A percentile compares a stretch with the other conserved stretches of the same genome.
Evolutionary conservation across 225 moss, liverwort and hornwort genomes (phyloP).

Genomic region (Neckera pumila): DNA sequence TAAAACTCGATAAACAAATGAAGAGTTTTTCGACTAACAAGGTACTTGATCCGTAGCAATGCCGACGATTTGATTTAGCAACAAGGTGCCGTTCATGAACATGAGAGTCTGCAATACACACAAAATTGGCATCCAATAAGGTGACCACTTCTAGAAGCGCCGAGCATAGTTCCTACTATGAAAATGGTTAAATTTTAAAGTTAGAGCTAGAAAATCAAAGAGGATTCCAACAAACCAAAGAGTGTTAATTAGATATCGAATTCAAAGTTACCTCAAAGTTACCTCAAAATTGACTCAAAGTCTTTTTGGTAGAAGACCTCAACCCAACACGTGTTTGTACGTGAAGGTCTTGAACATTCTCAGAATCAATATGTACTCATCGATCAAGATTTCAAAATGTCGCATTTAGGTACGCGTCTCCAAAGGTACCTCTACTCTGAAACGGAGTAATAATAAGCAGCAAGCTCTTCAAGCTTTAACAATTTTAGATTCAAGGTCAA

Average conservation of each 20-base stretch:
- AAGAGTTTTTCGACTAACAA: constrained; percentile 27
- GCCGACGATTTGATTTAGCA: constrained; percentile 63
- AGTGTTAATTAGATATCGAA: neutral
- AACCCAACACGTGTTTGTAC: neutral
- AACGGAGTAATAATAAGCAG: neutral
- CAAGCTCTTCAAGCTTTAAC: neutral
- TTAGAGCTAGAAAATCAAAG: neutral
- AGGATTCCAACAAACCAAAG: neutral
- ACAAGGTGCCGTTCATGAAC: constrained; percentile 63
- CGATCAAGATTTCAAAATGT: neutral
- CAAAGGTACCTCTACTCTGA: neutral
- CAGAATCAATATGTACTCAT: neutral
- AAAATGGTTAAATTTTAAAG: neutral
- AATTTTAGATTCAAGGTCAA: neutral
- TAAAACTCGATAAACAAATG: neutral
- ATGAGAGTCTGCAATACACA: constrained; percentile 39
- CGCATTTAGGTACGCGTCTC: neutral
- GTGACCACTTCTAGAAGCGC: neutral
- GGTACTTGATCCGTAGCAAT: constrained; percentile 70
- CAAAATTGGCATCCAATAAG: neutral
- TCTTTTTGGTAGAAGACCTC: neutral
- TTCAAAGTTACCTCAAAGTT: neutral
- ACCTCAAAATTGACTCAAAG: neutral
- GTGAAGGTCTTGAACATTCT: neutral
- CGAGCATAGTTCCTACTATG: neutral